Conservation (phyloP, 2,329 filamentous ascomycete species). For the Verticillium nonalfalfae region DNA sequence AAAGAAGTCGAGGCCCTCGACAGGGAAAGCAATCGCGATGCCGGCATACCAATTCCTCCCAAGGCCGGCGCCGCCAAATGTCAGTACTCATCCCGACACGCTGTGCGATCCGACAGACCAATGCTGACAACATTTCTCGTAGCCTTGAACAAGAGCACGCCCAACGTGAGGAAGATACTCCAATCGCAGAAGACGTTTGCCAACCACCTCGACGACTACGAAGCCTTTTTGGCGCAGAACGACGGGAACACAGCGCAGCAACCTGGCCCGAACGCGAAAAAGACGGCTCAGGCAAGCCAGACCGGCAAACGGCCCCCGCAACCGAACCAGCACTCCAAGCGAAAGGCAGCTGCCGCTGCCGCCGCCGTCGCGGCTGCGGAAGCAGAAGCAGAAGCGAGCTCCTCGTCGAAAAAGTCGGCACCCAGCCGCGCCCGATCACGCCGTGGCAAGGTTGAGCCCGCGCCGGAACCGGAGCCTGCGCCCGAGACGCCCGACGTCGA, state of each 20-base stretch:
- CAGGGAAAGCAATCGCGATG: conserved; percentile 69
- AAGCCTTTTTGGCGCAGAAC: conserved; percentile 51
- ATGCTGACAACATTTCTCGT: conserved; percentile 2
- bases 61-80: conserved; percentile 40
- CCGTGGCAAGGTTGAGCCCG: conserved; percentile 6
- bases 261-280: conserved; percentile 18
- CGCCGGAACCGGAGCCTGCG: not conserved
- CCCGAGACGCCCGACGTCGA: conserved; percentile 22
- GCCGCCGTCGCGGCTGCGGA: not conserved
- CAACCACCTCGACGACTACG: conserved; percentile 76
- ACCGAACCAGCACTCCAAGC: conserved; percentile 11
- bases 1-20: conserved; percentile 80
- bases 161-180: conserved; percentile 69
- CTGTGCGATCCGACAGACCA: not conserved
- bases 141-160: conserved; percentile 53
- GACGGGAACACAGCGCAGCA: conserved; percentile 25
- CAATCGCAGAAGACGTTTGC: conserved; percentile 77
- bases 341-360: conserved; percentile 7
- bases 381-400: not conserved
- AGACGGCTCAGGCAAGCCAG: conserved; percentile 11
- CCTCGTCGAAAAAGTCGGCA: not conserved
- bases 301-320: conserved; percentile 9
- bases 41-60: conserved; percentile 61
- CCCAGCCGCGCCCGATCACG: not conserved
- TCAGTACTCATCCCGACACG: conserved; percentile 14